phyloP scores from a whole-genome alignment of 2,329 filamentous ascomycete species.

The Ophiostoma piceae region DNA sequence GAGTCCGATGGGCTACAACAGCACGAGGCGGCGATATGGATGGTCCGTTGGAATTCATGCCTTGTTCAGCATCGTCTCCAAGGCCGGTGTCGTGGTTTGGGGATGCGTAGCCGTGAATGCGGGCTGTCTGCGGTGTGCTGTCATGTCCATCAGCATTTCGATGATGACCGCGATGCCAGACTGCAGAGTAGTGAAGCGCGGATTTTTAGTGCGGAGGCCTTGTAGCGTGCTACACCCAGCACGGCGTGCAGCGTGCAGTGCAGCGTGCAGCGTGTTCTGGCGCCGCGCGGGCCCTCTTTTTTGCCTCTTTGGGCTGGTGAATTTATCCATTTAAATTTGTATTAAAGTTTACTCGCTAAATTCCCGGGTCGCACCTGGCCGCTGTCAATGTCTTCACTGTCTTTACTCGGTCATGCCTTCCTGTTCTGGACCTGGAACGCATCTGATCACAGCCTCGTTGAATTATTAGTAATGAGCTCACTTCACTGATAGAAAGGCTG shows the following conservation, averaged over 20 bases:
- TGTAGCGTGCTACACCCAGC: not conserved
- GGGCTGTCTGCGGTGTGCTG: conserved; percentile 40
- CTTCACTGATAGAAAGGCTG: not conserved
- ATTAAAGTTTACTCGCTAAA: conserved; percentile 8
- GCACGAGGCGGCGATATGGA: conserved; percentile 29
- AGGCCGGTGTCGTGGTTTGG: conserved; percentile 31
- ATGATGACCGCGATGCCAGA: conserved; percentile 27
- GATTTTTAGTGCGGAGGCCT: conserved; percentile 17
- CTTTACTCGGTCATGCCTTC: not conserved
- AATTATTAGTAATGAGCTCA: not conserved
- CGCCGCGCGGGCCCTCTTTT: not conserved
- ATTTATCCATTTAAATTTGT: not conserved
- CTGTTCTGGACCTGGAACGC: not conserved
- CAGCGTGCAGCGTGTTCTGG: conserved; percentile 10
- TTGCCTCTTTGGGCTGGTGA: not conserved
- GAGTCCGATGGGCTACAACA: conserved; percentile 30
- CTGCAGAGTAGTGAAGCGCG: conserved; percentile 24
- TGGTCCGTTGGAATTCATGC: conserved; percentile 35
- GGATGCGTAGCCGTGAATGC: conserved; percentile 32
- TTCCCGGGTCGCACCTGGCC: not conserved
- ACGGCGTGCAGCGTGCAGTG: not conserved
- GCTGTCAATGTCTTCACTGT: not conserved
- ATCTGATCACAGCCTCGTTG: not conserved
- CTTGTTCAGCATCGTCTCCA: conserved; percentile 34
- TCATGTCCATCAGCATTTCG: conserved; percentile 39